Base-by-base conservation (phyloP, 2,329 filamentous ascomycete genomes). In the Nannizziopsis arthrosporioides region DNA sequence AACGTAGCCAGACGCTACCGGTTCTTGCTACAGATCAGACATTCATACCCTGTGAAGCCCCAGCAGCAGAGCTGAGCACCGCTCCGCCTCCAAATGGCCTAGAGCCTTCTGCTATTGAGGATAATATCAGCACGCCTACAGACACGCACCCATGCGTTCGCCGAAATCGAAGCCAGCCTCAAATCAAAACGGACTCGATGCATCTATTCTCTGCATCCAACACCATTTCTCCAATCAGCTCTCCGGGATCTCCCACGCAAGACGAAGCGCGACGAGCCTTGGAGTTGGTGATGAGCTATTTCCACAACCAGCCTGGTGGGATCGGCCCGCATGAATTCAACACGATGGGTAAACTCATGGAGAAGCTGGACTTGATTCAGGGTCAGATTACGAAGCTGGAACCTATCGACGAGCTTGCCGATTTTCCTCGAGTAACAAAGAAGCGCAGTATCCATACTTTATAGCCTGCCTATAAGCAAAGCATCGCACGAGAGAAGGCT, bases 1-100 rank as follows among this genome's bases (percentile, higher is more conserved):
- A 85, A n/a, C 76, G 87, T 59, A 92, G 85, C 63, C 87, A 93
- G 64, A 94, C 87, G 0, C 88, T 94, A 54, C 86, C 88, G 1
- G 80, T 82, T 39, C 69, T 86, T 37, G 56, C 59, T 40, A 54
- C 66, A 30, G 71, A 81, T 55, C 71, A 76, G 27, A 59, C 53
- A 14, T 75, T 75, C 57, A 70, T 76, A 53, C 71, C 73, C 32
- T 70, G 72, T 19, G 65, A 72, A 41, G 68, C 70, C 1, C 69
- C 72, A n/a, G 77, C 80, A 7, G 22, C 7, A 27, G 22, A 27
- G 22, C 22, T 7, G 22, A 27, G 22, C 7, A 7, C 22, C 22
- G 7, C 7, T 27, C 22, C 22, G 40, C 68, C 72, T 12, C 59
- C 68, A 34, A 61, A 61, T 34, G 62, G 63, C 35, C 55, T 66